phyloP scores from a whole-genome alignment of 2,329 filamentous ascomycete genomes.

The Neurospora sp. region DNA sequence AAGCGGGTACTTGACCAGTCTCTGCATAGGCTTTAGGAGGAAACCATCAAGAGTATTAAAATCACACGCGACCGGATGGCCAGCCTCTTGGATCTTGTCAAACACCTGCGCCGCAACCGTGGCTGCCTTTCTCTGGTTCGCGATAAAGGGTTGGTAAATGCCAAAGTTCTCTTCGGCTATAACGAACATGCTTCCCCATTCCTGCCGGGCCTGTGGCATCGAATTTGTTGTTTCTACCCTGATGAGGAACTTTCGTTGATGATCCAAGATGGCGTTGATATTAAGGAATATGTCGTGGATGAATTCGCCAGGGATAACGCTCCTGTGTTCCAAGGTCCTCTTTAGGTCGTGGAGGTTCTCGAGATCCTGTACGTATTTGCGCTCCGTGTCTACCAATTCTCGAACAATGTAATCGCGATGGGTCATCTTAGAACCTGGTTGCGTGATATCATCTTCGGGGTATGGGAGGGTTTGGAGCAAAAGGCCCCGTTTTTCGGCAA shows the following conservation, averaged over 20 bases:
- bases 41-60: constrained; percentile 86
- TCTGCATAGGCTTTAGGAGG: constrained; percentile 90
- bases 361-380: constrained; percentile 95
- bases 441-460: constrained; percentile 42
- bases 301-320: constrained; percentile 77
- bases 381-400: constrained; percentile 88
- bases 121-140: constrained; percentile 88
- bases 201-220: constrained; percentile 63
- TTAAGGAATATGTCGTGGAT: constrained; percentile 96
- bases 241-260: constrained; percentile 90
- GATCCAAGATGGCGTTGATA: constrained; percentile 87
- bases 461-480: constrained; percentile 54
- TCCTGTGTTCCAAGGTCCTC: constrained; percentile 78
- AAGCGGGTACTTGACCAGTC: constrained; percentile 87
- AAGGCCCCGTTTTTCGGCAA: constrained; percentile 68
- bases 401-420: constrained; percentile 80
- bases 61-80: constrained; percentile 72
- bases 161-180: constrained; percentile 78
- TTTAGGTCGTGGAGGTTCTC: constrained; percentile 91
- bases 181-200: constrained; percentile 91
- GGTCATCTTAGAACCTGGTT: constrained; percentile 57
- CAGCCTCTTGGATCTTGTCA: constrained; percentile 71
- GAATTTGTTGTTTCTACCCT: constrained; percentile 93
- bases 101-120: constrained; percentile 76
- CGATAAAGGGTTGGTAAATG: constrained; percentile 94